These are phyloP conservation scores for Pyricularia sp. DNA, from an alignment of 2,329 filamentous ascomycete genomes.

Conservation along the genomic window DNA sequence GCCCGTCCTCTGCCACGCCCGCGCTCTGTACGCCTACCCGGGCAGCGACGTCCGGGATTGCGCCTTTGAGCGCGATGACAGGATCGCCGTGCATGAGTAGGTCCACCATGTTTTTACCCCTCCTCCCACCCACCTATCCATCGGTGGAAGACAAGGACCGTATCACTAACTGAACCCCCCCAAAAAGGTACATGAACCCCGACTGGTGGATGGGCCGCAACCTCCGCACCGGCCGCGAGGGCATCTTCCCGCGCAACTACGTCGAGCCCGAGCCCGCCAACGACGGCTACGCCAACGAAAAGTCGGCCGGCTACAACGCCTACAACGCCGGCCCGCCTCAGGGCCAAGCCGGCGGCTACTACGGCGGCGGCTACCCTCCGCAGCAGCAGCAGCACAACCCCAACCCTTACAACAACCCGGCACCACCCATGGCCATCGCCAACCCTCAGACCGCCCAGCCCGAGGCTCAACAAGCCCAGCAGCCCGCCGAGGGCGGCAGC, in stretches of 20 bases:
- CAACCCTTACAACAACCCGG: constrained; percentile 51
- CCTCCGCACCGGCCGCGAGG: constrained; percentile 70
- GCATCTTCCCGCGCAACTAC: constrained; percentile 93
- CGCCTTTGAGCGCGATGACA: constrained; percentile 70
- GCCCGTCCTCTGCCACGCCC: constrained; percentile 61
- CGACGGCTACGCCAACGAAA: constrained; percentile 18
- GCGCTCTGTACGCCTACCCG: constrained; percentile 75
- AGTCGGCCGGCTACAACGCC: constrained; percentile 12
- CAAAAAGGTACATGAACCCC: constrained; percentile 67
- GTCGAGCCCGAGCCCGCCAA: constrained; percentile 54
- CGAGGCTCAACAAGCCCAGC: constrained; percentile 56
- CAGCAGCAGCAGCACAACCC: constrained; percentile 53
- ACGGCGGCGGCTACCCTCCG: constrained; percentile 55
- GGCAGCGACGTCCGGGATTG: constrained; percentile 75
- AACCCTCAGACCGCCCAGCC: constrained; percentile 40
- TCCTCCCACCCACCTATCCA: too few species aligned
- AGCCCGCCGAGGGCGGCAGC: constrained; percentile 29
- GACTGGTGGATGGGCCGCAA: constrained; percentile 96
- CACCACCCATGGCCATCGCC: constrained; percentile 67
- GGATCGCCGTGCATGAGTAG: constrained; percentile 63
- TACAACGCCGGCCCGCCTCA: constrained; percentile 14
- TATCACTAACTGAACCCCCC: not conserved
- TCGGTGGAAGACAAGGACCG: not conserved
- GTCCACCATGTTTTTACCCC: not conserved
- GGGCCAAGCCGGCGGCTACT: constrained; percentile 20